Evolutionary conservation across 495 filamentous ascomycete genomes (phyloP).

Genomic region (Daldinia decipiens): DNA sequence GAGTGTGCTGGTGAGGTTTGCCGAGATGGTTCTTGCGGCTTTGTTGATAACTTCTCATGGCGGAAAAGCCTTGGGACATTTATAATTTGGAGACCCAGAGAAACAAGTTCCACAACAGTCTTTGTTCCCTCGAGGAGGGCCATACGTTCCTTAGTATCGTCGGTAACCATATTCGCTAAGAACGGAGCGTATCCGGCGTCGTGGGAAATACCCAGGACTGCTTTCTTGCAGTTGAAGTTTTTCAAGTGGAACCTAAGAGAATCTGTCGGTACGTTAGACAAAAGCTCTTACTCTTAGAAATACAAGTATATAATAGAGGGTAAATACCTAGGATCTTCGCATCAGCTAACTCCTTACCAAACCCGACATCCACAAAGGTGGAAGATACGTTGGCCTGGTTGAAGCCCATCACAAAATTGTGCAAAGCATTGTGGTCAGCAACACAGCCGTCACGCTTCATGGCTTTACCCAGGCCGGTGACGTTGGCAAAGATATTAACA

Average conservation of each 20-base stretch:
- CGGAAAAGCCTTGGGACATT: slow-evolving; percentile 75
- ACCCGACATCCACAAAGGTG: slow-evolving; percentile 80
- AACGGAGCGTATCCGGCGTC: slow-evolving; percentile 77
- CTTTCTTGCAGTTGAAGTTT: slow-evolving; percentile 83
- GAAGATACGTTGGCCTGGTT: slow-evolving; percentile 75
- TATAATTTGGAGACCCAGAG: slow-evolving; percentile 65
- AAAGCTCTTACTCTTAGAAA: neutral
- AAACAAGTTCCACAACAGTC: slow-evolving; percentile 71
- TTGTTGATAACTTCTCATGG: slow-evolving; percentile 61
- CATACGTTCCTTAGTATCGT: slow-evolving; percentile 65
- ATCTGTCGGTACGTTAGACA: slow-evolving; percentile 58
- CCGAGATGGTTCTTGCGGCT: slow-evolving; percentile 29
- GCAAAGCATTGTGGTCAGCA: slow-evolving; percentile 61
- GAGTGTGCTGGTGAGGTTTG: neutral
- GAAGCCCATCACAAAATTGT: slow-evolving; percentile 80
- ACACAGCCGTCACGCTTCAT: slow-evolving; percentile 68
- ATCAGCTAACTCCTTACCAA: slow-evolving; percentile 73
- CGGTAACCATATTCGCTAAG: slow-evolving; percentile 68
- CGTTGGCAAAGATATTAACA: slow-evolving; percentile 74
- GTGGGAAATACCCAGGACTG: slow-evolving; percentile 81
- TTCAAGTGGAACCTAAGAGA: slow-evolving; percentile 65
- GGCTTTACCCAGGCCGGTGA: slow-evolving; percentile 69
- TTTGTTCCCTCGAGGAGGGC: slow-evolving; percentile 80
- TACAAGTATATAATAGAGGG: neutral
- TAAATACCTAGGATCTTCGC: slow-evolving; percentile 78